phyloP scores from a whole-genome alignment of 768 basidiomycete species.

The Gloeostereum incarnatum region DNA sequence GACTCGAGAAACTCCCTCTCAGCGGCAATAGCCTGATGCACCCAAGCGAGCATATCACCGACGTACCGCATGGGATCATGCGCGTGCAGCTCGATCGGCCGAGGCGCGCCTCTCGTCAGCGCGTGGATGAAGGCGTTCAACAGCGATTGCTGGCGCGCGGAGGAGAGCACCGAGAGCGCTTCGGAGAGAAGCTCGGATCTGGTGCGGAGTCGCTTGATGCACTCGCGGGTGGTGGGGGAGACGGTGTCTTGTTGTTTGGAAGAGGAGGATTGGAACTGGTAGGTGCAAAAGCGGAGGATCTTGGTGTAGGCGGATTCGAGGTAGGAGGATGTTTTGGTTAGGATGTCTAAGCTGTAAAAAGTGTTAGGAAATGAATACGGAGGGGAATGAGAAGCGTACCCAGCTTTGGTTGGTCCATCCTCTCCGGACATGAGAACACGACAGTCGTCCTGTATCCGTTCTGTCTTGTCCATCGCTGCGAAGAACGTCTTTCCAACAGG shows the following conservation, averaged over 20 bases:
- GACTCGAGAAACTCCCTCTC: constrained; percentile 91
- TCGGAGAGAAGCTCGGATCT: constrained; percentile 77
- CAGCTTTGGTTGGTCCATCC: constrained; percentile 67
- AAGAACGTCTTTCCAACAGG: constrained; percentile 72
- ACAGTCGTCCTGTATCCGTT: constrained; percentile 77
- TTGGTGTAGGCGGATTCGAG: constrained; percentile 90
- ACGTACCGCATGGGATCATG: constrained; percentile 96
- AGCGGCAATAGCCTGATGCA: constrained; percentile 91
- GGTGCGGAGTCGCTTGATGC: constrained; percentile 62
- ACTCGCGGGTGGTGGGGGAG: constrained; percentile 52
- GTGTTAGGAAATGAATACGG: not conserved
- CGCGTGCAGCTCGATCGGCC: constrained; percentile 95
- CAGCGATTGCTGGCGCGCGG: constrained; percentile 75
- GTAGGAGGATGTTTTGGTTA: constrained; percentile 69
- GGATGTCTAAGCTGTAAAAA: constrained; percentile 69
- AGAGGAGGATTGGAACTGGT: constrained; percentile 76
- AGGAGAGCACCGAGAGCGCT: constrained; percentile 64
- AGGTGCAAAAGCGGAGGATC: constrained; percentile 74
- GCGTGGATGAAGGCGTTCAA: constrained; percentile 80
- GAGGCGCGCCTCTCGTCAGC: constrained; percentile 82
- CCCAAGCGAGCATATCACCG: constrained; percentile 98
- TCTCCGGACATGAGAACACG: constrained; percentile 81
- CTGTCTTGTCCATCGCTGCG: constrained; percentile 78
- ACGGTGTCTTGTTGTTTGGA: constrained; percentile 71
- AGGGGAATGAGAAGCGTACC: constrained; percentile 30